These are phyloP conservation scores for Parastagonospora nodorum DNA, from an alignment of 2,329 filamentous ascomycete genomes.

Conservation along the genomic window DNA sequence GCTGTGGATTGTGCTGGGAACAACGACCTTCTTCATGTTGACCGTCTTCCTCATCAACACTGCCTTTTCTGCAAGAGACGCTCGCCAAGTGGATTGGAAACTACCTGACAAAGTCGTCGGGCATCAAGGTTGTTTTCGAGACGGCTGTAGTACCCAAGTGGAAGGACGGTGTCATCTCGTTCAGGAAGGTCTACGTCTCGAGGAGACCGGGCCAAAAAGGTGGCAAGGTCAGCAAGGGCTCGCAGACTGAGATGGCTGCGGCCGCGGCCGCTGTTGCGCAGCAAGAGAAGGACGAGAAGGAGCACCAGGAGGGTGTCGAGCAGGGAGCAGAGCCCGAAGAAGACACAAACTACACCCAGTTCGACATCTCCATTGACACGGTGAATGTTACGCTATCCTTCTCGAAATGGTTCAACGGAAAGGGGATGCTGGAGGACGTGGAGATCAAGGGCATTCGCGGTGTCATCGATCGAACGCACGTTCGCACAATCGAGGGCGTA, in stretches of 20 bases:
- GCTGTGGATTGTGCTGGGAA: constrained; percentile 94
- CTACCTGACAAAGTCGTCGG: constrained; percentile 91
- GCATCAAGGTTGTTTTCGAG: constrained; percentile 93
- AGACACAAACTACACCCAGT: constrained; percentile 97
- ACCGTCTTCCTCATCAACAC: constrained; percentile 92
- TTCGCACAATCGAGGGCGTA: constrained; percentile 71
- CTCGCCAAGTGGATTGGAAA: constrained; percentile 92
- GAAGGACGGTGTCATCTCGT: constrained; percentile 92
- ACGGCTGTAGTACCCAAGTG: constrained; percentile 97
- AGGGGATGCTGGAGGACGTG: constrained; percentile 86
- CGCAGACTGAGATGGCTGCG: constrained; percentile 77
- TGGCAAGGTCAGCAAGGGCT: constrained; percentile 90
- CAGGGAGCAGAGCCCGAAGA: constrained; percentile 65
- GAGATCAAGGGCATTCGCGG: constrained; percentile 93
- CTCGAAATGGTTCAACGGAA: constrained; percentile 98
- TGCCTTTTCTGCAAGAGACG: constrained; percentile 95
- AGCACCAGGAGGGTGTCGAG: constrained; percentile 26
- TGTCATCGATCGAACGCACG: constrained; percentile 86
- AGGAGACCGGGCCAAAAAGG: constrained; percentile 80
- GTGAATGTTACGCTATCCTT: constrained; percentile 97
- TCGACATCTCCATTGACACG: constrained; percentile 91
- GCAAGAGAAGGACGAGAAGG: constrained; percentile 50
- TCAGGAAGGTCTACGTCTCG: constrained; percentile 95
- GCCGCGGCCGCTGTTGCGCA: constrained; percentile 75
- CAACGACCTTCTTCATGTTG: constrained; percentile 94